Evolutionary conservation across 2,329 filamentous ascomycete species (phyloP).

Genomic region (Dactylonectria macrodidyma): DNA sequence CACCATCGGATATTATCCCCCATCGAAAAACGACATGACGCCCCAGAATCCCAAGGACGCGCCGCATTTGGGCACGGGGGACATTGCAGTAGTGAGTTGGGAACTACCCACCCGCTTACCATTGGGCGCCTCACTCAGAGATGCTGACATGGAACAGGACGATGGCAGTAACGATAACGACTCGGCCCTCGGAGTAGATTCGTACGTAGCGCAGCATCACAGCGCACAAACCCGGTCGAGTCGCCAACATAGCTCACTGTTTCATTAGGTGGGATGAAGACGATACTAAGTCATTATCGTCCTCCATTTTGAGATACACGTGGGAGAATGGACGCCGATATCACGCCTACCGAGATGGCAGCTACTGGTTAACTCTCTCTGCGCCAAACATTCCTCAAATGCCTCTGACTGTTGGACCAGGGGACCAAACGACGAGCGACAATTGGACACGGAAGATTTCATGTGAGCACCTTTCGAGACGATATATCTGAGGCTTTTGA

Average conservation of each 20-base stretch:
- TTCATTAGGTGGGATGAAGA: conserved; percentile 1
- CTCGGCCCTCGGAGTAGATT: conserved; percentile 5
- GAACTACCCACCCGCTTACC: conserved; percentile 21
- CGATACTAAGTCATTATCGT: background rate
- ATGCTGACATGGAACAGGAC: background rate
- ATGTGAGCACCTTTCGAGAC: background rate
- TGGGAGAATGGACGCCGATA: background rate
- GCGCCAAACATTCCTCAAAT: background rate
- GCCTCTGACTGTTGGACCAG: background rate
- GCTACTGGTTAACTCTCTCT: background rate
- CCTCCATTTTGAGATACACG: background rate
- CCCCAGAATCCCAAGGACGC: background rate
- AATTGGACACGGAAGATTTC: conserved; percentile 10
- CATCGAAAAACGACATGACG: conserved; percentile 7
- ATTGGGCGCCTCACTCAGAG: background rate
- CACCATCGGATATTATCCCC: background rate
- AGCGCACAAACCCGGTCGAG: background rate
- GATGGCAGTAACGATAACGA: background rate
- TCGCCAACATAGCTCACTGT: background rate
- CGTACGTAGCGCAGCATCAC: background rate
- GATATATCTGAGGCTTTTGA: background rate
- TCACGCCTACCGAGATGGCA: background rate
- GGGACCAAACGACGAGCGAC: conserved; percentile 12
- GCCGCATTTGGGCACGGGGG: background rate
- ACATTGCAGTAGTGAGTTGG: conserved; percentile 48